Percentiles rank a stretch among this genome's conserved stretches.
These are phyloP conservation scores for Cinchona pubescens DNA, from an alignment of 257 asterid genomes.

Conservation along the genomic window DNA sequence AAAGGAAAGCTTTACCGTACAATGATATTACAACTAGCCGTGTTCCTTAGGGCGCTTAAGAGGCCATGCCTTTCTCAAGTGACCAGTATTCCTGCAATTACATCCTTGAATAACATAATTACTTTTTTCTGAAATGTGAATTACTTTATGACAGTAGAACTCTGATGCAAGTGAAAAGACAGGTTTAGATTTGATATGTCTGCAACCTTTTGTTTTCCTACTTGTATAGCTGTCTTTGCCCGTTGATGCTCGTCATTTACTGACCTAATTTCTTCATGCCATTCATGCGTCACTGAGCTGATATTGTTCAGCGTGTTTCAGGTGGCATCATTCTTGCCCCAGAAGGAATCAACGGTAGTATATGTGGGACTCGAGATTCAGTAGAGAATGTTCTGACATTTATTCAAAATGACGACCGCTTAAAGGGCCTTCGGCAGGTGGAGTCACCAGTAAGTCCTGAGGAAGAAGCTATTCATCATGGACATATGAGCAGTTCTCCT, in stretches of 20 bases:
- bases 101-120: neutral
- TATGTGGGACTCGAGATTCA: slow-evolving; percentile 70
- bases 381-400: slow-evolving; percentile 70
- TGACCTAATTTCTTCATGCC: neutral
- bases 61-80: neutral
- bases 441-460: slow-evolving; percentile 97
- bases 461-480: slow-evolving; percentile 98
- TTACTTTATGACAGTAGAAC: neutral
- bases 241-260: neutral
- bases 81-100: neutral
- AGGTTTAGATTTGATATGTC: neutral
- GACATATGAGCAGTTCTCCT: slow-evolving; percentile 78
- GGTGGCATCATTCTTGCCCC: slow-evolving; percentile 99
- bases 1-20: neutral
- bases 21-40: neutral
- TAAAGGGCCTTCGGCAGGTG: slow-evolving; percentile 65
- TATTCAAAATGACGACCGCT: slow-evolving; percentile 68
- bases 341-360: slow-evolving; percentile 95
- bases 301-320: slow-evolving; percentile 83
- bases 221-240: neutral
- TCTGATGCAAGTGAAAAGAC: neutral
- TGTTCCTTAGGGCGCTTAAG: neutral
- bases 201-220: neutral
- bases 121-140: neutral
- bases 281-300: slow-evolving; percentile 64